phyloP scores from a whole-genome alignment of 441 rosid genomes.

The Rhodomyrtus psidioides region DNA sequence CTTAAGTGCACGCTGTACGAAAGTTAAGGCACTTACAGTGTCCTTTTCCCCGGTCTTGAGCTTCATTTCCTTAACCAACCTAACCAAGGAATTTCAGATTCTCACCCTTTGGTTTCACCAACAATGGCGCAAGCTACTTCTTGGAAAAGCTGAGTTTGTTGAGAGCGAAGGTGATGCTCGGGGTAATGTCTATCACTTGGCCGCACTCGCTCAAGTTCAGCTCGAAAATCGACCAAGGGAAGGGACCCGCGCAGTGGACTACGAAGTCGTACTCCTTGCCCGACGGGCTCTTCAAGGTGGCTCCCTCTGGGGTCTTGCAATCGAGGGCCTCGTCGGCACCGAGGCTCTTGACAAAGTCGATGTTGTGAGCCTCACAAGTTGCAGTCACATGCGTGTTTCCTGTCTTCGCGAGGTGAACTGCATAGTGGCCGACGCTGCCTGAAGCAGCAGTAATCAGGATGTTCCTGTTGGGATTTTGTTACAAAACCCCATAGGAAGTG shows the following conservation, averaged over 20 bases:
- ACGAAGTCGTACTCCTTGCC: constrained; percentile 65
- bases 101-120: constrained; percentile 26
- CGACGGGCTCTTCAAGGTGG: constrained; percentile 60
- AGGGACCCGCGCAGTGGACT: constrained; percentile 48
- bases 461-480: too few relatives aligned
- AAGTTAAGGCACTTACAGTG: too few relatives aligned
- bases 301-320: constrained; percentile 66
- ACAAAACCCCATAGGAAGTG: too few relatives aligned
- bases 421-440: constrained; percentile 89
- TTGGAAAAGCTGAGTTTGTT: constrained; percentile 57
- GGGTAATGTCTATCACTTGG: constrained; percentile 63
- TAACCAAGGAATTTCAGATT: constrained; percentile 39
- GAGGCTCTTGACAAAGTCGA: constrained; percentile 49
- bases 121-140: constrained; percentile 53
- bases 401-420: constrained; percentile 70
- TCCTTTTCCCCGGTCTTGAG: constrained; percentile 61
- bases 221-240: constrained; percentile 57
- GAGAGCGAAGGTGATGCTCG: constrained; percentile 37
- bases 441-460: constrained; percentile 73
- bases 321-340: constrained; percentile 80
- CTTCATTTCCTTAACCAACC: constrained; percentile 53
- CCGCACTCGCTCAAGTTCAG: constrained; percentile 43
- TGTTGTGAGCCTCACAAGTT: constrained; percentile 67
- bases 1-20: too few relatives aligned
- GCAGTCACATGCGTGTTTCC: constrained; percentile 77